Percentiles rank a stretch among this genome's conserved stretches.
Conservation (phyloP, 208 protist species). For the Acanthamoeba royreba region DNA sequence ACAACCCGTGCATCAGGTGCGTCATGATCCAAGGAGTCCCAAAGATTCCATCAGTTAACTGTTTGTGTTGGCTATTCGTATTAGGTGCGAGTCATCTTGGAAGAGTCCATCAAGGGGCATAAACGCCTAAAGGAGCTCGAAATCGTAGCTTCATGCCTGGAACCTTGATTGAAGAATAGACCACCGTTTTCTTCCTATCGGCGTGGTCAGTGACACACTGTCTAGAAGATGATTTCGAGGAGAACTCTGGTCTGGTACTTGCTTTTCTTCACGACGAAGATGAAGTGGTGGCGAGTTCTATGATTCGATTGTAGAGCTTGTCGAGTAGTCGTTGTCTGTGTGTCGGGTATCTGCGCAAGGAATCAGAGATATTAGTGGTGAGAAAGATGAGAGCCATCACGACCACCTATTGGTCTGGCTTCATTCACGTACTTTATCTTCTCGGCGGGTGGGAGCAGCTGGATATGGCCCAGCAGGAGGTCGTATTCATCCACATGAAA, state of each 20-base stretch:
- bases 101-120: neutral
- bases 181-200: neutral
- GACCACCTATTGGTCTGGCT: too few relatives aligned
- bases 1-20: slow-evolving; percentile 17
- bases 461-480: neutral
- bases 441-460: neutral
- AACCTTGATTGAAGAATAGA: neutral
- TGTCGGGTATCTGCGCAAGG: neutral
- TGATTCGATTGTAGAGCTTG: neutral
- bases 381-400: too few relatives aligned
- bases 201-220: neutral
- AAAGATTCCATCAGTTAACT: neutral
- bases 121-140: neutral
- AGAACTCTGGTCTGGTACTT: too few relatives aligned
- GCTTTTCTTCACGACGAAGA: too few relatives aligned
- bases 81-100: too few relatives aligned
- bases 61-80: too few relatives aligned
- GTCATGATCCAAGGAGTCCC: neutral
- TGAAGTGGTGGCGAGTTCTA: neutral
- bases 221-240: too few relatives aligned
- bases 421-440: neutral
- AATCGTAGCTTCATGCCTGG: neutral
- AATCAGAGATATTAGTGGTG: neutral
- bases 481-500: neutral
- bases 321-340: neutral